Percentiles rank a stretch among this genome's conserved stretches.
Conservation (phyloP, 805 yeast species). For the Suhomyces pyralidae region DNA sequence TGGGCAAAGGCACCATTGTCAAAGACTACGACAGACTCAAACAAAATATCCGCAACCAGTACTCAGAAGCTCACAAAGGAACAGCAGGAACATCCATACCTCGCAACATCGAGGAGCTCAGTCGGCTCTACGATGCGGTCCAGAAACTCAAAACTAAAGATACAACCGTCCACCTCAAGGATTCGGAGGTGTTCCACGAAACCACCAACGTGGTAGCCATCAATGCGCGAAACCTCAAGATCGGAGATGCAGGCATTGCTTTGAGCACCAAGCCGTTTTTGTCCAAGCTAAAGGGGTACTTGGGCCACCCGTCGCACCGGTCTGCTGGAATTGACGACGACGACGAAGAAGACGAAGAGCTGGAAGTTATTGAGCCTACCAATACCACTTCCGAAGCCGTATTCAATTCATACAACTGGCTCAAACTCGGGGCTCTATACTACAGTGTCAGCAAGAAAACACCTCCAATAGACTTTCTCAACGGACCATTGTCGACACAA, state of each 20-base stretch:
- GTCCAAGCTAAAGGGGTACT: conserved; percentile 31
- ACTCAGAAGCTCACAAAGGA: conserved; percentile 54
- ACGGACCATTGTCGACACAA: conserved; percentile 69
- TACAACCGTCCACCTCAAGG: conserved; percentile 43
- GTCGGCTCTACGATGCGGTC: conserved; percentile 44
- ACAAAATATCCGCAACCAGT: conserved; percentile 28
- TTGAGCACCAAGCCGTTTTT: conserved; percentile 49
- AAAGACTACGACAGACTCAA: conserved; percentile 28
- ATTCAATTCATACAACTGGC: conserved; percentile 57
- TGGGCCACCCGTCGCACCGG: conserved; percentile 5
- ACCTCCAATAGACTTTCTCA: conserved; percentile 54
- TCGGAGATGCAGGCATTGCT: conserved; percentile 54
- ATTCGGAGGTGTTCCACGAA: conserved; percentile 59
- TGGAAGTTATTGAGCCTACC: conserved; percentile 2
- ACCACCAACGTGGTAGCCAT: conserved; percentile 62
- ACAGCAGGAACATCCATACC: conserved; percentile 53
- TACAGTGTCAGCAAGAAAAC: conserved; percentile 46
- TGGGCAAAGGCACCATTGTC: conserved; percentile 12
- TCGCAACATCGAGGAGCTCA: conserved; percentile 43
- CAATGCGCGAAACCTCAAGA: conserved; percentile 57
- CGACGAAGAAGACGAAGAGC: conserved; percentile 13
- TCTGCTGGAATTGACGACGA: conserved; percentile 6
- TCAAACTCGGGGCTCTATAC: conserved; percentile 52
- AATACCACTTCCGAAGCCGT: conserved; percentile 13
- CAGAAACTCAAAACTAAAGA: conserved; percentile 33